Conservation (phyloP, 2,329 filamentous ascomycete species). For the Penicillium concentricum region DNA sequence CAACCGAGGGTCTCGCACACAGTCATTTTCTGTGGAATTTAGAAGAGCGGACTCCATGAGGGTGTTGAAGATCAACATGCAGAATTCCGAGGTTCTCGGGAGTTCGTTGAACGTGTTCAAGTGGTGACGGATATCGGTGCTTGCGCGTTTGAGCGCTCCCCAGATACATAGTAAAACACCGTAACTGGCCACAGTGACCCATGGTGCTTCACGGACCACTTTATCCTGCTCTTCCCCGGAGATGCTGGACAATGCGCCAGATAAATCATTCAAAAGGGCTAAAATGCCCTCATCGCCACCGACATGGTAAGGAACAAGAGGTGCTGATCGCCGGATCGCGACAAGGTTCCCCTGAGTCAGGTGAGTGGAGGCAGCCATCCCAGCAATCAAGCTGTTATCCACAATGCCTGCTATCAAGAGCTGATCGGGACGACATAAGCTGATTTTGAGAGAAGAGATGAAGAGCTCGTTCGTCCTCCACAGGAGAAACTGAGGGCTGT, state of each 20-base stretch:
- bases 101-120: conserved; percentile 16
- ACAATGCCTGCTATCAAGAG: conserved; percentile 38
- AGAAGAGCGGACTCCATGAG: conserved; percentile 21
- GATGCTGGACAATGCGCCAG: conserved; percentile 11
- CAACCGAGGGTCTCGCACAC: conserved; percentile 5
- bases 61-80: conserved; percentile 27
- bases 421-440: conserved; percentile 34
- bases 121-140: conserved; percentile 23
- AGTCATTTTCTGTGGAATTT: neutral
- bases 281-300: conserved; percentile 30
- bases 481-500: conserved; percentile 19
- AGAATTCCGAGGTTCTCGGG: conserved; percentile 21
- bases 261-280: conserved; percentile 29
- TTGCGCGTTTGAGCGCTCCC: conserved; percentile 29
- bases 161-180: conserved; percentile 33
- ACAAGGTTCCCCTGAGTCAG: conserved; percentile 28
- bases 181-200: conserved; percentile 30
- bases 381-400: conserved; percentile 32
- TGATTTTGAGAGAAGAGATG: conserved; percentile 27
- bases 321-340: conserved; percentile 27
- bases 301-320: conserved; percentile 21
- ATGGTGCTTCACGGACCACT: conserved; percentile 29
- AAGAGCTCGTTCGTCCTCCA: conserved; percentile 31
- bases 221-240: conserved; percentile 13
- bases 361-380: conserved; percentile 34